Evolutionary conservation across 179 eudicot species (phyloP).

Genomic region (Corrigiola litoralis): DNA sequence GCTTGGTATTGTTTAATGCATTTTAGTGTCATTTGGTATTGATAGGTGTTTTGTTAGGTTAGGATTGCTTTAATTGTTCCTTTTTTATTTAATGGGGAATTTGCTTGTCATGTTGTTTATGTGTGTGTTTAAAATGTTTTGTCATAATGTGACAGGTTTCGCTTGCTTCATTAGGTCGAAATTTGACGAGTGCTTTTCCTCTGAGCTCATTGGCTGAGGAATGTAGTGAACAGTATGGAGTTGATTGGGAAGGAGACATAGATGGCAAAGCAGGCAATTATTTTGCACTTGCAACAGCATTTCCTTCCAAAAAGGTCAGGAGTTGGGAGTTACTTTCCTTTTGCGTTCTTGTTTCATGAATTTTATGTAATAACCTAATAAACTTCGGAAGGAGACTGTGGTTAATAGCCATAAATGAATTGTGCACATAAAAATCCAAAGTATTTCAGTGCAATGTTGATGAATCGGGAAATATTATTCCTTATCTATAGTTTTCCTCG

Average conservation of each 20-base stretch:
- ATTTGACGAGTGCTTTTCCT: slow-evolving; percentile 30
- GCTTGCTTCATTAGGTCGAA: slow-evolving; percentile 40
- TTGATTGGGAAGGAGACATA: slow-evolving; percentile 32
- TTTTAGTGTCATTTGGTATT: no score
- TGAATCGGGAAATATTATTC: neutral
- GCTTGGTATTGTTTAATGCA: no score
- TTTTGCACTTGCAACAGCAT: slow-evolving; percentile 79
- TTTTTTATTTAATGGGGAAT: no score
- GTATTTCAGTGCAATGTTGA: neutral
- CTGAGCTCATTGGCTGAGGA: slow-evolving; percentile 55
- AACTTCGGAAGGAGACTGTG: no score
- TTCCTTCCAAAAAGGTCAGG: slow-evolving; percentile 67
- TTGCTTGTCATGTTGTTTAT: no score
- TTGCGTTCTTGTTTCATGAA: neutral
- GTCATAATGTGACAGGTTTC: slow-evolving; percentile 54
- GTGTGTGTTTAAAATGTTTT: neutral
- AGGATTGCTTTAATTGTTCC: no score
- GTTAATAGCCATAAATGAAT: neutral
- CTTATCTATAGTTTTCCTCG: no score
- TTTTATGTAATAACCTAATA: slow-evolving; percentile 2
- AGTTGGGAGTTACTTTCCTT: neutral
- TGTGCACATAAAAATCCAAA: neutral
- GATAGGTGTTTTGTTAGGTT: no score
- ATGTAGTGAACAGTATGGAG: slow-evolving; percentile 46
- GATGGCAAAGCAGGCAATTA: slow-evolving; percentile 52